phyloP scores from a whole-genome alignment of 2,329 filamentous ascomycete genomes.

The Aspergillus versicolor region DNA sequence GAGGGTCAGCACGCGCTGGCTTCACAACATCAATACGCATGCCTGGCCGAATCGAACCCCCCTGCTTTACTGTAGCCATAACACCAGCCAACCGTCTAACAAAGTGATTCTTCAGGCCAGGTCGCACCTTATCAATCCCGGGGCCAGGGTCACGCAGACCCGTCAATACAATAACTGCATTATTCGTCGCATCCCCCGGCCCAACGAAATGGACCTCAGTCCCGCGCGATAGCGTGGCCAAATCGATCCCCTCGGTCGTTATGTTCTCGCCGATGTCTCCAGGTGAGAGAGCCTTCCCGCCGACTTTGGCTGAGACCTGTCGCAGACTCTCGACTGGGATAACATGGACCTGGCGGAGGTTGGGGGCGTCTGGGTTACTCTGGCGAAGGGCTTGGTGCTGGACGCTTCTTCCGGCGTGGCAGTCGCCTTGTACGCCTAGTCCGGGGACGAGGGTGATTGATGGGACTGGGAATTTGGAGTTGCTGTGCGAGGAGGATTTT shows the following conservation, averaged over 20 bases:
- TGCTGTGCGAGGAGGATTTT: not conserved
- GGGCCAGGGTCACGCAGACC: not conserved
- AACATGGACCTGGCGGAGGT: not conserved
- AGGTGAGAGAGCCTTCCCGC: not conserved
- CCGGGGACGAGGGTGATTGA: not conserved
- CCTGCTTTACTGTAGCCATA: not conserved
- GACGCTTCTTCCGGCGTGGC: not conserved
- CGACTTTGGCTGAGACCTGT: not conserved
- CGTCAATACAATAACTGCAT: not conserved
- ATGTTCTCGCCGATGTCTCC: not conserved
- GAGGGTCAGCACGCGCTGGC: not conserved
- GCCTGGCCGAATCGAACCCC: not conserved
- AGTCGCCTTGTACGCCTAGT: not conserved
- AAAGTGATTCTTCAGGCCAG: not conserved
- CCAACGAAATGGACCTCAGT: not conserved
- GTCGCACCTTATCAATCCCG: not conserved
- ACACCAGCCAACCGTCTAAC: not conserved
- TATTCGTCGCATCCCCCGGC: not conserved
- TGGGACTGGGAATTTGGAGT: not conserved
- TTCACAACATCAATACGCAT: not conserved
- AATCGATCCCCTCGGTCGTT: not conserved
- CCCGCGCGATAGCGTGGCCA: not conserved
- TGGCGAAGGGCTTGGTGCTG: not conserved
- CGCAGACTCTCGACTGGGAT: not conserved
- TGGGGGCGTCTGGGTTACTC: not conserved